phyloP scores from a whole-genome alignment of 2,329 filamentous ascomycete genomes.

The Lecanoromycetidae sp. region DNA sequence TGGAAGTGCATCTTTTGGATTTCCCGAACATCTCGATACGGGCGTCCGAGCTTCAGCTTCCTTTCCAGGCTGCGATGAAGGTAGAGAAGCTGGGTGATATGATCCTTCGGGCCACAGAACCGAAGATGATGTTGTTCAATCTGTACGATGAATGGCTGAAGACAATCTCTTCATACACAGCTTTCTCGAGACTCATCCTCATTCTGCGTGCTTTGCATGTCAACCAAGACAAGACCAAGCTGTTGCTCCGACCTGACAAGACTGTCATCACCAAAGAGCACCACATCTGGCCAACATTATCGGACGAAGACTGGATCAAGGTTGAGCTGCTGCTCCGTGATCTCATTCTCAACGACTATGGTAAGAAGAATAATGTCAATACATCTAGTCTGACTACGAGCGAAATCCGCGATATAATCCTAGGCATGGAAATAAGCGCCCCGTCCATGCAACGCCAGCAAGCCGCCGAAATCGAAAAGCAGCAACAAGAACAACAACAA shows the following conservation, averaged over 20 bases:
- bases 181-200: conserved; percentile 87
- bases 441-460: conserved; percentile 97
- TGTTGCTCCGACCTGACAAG: conserved; percentile 90
- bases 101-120: conserved; percentile 93
- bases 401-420: conserved; percentile 94
- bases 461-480: conserved; percentile 96
- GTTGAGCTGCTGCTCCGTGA: conserved; percentile 95
- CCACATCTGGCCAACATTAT: conserved; percentile 92
- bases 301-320: conserved; percentile 98
- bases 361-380: conserved; percentile 99
- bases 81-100: conserved; percentile 98
- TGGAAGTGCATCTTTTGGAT: conserved; percentile 93
- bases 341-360: conserved; percentile 94
- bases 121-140: conserved; percentile 99
- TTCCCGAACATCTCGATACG: conserved; percentile 99
- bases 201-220: conserved; percentile 92
- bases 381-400: conserved; percentile 91
- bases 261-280: conserved; percentile 96
- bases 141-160: conserved; percentile 98
- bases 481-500: conserved; percentile 92
- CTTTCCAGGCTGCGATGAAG: conserved; percentile 99
- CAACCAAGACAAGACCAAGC: conserved; percentile 96
- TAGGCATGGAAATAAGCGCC: conserved; percentile 98
- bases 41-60: conserved; percentile 88
- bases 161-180: conserved; percentile 95